Evolutionary conservation across 2,329 filamentous ascomycete species (phyloP).

Genomic region (Hortaea werneckii): DNA sequence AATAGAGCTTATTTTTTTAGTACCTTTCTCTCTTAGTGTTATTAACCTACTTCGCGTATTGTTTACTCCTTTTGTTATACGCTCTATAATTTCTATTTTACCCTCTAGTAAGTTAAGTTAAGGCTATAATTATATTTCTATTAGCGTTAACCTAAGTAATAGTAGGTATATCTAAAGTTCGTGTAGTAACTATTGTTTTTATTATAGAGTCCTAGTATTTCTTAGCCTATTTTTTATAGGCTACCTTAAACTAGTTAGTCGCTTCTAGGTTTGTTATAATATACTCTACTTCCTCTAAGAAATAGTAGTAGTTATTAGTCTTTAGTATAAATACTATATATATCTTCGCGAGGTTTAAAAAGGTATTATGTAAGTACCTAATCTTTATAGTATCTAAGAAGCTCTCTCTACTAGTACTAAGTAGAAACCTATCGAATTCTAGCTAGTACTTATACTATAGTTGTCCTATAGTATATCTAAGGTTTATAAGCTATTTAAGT

Average conservation of each 20-base stretch:
- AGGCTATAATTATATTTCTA: conserved; percentile 2
- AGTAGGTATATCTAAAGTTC: background rate
- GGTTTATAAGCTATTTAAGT: conserved; percentile 3
- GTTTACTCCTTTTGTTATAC: background rate
- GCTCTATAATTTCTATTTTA: background rate
- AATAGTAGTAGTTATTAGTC: background rate
- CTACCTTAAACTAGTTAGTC: conserved; percentile 3
- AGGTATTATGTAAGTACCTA: conserved; percentile 1
- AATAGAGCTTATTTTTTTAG: background rate
- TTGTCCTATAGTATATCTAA: conserved; percentile 2
- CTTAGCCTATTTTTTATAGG: conserved; percentile 1
- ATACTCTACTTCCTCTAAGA: conserved; percentile 1
- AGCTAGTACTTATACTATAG: conserved; percentile 8
- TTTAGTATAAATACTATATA: background rate
- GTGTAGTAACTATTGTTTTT: background rate
- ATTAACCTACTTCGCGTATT: background rate
- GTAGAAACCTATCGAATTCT: conserved; percentile 7
- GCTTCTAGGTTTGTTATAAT: conserved; percentile 3
- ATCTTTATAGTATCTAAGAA: conserved; percentile 1
- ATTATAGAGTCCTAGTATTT: too few species aligned
- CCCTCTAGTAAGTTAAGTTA: too few species aligned
- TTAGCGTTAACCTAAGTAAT: background rate
- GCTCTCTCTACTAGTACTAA: too few species aligned
- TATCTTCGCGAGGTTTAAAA: background rate
- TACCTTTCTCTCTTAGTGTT: background rate